These are phyloP conservation scores for Chaetomiaceae sp. DNA, from an alignment of 2,329 filamentous ascomycete genomes.

Conservation along the genomic window DNA sequence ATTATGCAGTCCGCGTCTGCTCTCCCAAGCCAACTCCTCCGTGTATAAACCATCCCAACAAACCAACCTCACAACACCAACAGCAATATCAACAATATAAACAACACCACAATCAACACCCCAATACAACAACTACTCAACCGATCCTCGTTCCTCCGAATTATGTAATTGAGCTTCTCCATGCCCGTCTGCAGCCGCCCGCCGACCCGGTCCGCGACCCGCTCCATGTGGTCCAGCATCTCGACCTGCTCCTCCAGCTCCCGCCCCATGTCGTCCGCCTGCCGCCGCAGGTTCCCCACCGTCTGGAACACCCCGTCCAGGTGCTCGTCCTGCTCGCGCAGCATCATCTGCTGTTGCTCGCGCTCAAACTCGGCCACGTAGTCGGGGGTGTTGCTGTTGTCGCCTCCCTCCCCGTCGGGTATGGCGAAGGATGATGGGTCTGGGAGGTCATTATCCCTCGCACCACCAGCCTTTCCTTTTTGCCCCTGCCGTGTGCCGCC, in stretches of 20 bases:
- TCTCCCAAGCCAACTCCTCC: background rate
- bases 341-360: slow-evolving; percentile 83
- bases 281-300: slow-evolving; percentile 81
- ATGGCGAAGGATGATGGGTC: slow-evolving; percentile 56
- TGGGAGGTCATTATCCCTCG: slow-evolving; percentile 40
- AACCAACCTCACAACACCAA: slow-evolving; percentile 47
- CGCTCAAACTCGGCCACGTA: slow-evolving; percentile 82
- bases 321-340: slow-evolving; percentile 91
- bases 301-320: slow-evolving; percentile 90
- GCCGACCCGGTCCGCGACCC: slow-evolving; percentile 79
- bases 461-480: slow-evolving; percentile 24
- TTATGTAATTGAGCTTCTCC: slow-evolving; percentile 78
- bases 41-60: background rate
- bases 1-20: background rate
- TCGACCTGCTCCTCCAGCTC: slow-evolving; percentile 93
- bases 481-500: slow-evolving; percentile 17
- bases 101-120: slow-evolving; percentile 80
- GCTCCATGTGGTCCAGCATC: slow-evolving; percentile 82
- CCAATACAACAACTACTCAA: slow-evolving; percentile 88
- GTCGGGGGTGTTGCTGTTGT: no score
- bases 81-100: slow-evolving; percentile 78
- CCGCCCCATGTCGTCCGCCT: slow-evolving; percentile 92
- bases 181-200: slow-evolving; percentile 81
- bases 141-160: slow-evolving; percentile 84
- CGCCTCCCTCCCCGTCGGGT: slow-evolving; percentile 45